Percentiles rank a stretch among this genome's conserved stretches.
These are phyloP conservation scores for Candida maltosa DNA, from an alignment of 805 yeast genomes.

Conservation along the genomic window DNA sequence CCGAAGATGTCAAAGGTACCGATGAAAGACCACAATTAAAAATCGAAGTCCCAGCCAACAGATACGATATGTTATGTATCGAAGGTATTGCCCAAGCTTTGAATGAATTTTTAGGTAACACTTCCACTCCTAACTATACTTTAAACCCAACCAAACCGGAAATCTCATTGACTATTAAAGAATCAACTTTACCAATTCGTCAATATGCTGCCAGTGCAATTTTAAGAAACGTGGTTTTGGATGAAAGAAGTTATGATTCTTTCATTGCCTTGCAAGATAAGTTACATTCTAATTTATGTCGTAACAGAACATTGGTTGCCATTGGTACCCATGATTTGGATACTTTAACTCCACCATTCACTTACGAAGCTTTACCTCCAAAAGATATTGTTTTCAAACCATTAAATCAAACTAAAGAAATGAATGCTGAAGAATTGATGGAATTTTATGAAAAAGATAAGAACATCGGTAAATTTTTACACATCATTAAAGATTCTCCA, in stretches of 20 bases:
- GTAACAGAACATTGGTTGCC: constrained; percentile 96
- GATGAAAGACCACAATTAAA: constrained; percentile 94
- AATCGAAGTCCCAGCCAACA: constrained; percentile 96
- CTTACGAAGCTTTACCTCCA: constrained; percentile 83
- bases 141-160: constrained; percentile 61
- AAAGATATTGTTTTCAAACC: constrained; percentile 72
- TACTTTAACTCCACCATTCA: constrained; percentile 74
- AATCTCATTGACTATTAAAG: constrained; percentile 65
- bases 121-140: constrained; percentile 62
- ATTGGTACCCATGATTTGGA: constrained; percentile 97
- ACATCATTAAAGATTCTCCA: constrained; percentile 82
- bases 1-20: constrained; percentile 57
- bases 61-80: constrained; percentile 96
- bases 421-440: constrained; percentile 77
- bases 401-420: constrained; percentile 62
- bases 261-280: constrained; percentile 96
- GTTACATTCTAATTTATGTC: constrained; percentile 90
- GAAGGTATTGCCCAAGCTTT: constrained; percentile 97
- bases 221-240: constrained; percentile 77
- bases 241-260: constrained; percentile 84
- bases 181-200: constrained; percentile 70
- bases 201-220: constrained; percentile 97
- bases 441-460: constrained; percentile 89
- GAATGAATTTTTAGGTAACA: constrained; percentile 80
- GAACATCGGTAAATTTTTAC: constrained; percentile 84